Conservation (phyloP, 2,329 filamentous ascomycete genomes). For the Colletotrichum sp. region DNA sequence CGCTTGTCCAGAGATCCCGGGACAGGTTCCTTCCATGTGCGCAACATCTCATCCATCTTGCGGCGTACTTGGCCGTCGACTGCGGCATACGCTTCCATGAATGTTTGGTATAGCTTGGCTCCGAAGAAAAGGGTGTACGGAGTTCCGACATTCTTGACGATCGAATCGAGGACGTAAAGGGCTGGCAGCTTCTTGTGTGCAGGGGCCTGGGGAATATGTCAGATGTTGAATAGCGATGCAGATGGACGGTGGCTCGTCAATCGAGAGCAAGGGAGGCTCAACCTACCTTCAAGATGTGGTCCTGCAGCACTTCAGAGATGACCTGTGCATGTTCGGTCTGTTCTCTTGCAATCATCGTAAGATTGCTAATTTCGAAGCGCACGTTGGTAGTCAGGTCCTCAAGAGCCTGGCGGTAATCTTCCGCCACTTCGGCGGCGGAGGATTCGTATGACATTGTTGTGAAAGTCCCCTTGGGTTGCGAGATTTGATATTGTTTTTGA, state of each 20-base stretch:
- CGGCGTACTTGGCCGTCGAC: conserved; percentile 83
- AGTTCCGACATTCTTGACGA: conserved; percentile 98
- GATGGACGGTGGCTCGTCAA: background rate
- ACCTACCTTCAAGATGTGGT: conserved; percentile 95
- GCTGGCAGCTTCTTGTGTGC: conserved; percentile 91
- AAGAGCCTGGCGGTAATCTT: conserved; percentile 92
- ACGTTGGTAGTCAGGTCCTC: conserved; percentile 91
- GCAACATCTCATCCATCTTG: conserved; percentile 96
- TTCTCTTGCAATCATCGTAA: conserved; percentile 97
- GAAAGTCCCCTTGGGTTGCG: background rate
- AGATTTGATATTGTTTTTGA: background rate
- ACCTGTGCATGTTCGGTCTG: conserved; percentile 95
- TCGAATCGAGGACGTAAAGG: conserved; percentile 97
- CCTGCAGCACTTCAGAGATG: conserved; percentile 88
- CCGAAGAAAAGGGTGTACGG: conserved; percentile 97
- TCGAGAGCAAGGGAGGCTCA: background rate
- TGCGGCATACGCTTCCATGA: conserved; percentile 94
- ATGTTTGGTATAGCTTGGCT: conserved; percentile 88
- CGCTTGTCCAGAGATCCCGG: conserved; percentile 91
- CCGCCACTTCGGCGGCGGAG: conserved; percentile 81
- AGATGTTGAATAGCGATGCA: conserved; percentile 31
- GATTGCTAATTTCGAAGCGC: conserved; percentile 93
- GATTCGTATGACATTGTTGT: conserved; percentile 54
- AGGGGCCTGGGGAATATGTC: conserved; percentile 68
- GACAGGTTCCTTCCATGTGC: conserved; percentile 97